Evolutionary conservation across 495 filamentous ascomycete species (phyloP).

Genomic region (Usnea hakonensis): DNA sequence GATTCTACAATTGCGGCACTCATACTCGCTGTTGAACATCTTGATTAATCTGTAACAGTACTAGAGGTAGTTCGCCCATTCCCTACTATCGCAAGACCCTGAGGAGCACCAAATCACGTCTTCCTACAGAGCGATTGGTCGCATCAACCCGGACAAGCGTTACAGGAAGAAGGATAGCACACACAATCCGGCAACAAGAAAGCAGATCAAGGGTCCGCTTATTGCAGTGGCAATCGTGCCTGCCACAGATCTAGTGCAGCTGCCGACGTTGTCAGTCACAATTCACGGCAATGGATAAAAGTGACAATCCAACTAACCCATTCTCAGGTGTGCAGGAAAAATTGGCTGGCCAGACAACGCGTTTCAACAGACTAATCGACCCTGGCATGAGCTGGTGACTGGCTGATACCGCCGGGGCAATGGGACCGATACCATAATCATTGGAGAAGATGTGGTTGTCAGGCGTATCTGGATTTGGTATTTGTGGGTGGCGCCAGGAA

Average conservation of each 20-base stretch:
- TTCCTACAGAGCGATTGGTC: not conserved
- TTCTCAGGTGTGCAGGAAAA: not conserved
- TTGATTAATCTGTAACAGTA: not conserved
- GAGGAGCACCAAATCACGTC: not conserved
- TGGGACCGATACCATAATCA: not conserved
- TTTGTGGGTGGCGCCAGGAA: not conserved
- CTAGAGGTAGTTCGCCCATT: not conserved
- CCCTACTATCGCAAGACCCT: not conserved
- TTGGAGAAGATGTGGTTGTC: conserved; percentile 3
- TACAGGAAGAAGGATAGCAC: not conserved
- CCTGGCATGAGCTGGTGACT: not conserved
- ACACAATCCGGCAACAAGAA: not conserved
- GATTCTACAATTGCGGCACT: not conserved
- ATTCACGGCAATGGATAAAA: not conserved
- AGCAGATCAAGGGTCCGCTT: not conserved
- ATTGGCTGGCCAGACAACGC: not conserved
- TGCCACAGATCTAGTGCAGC: not conserved
- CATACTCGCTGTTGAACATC: not conserved
- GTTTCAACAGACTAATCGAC: not conserved
- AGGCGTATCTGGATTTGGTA: not conserved
- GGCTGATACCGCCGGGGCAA: not conserved
- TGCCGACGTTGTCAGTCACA: not conserved
- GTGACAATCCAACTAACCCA: not conserved
- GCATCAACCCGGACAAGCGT: not conserved
- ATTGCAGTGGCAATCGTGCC: not conserved